These are phyloP conservation scores for Coix lacrymajobi DNA, from an alignment of 176 grass and related monocot genomes.

Conservation along the genomic window DNA sequence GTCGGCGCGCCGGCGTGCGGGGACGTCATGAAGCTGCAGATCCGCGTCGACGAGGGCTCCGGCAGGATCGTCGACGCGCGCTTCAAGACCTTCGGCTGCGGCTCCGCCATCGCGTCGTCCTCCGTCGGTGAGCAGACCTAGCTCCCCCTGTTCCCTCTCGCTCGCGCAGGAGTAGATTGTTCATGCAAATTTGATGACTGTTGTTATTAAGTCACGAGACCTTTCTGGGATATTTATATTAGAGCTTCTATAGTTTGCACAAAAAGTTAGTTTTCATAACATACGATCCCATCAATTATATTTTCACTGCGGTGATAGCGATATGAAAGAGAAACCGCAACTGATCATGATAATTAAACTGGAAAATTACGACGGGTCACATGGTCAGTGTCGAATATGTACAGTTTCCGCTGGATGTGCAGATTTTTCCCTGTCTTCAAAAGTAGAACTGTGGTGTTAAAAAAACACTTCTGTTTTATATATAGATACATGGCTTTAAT, in stretches of 20 bases:
- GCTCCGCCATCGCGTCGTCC: slow-evolving; percentile 88
- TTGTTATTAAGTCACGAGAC: not conserved
- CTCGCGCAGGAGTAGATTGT: not conserved
- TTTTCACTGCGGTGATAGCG: not conserved
- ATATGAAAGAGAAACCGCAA: not conserved
- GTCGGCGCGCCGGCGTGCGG: slow-evolving; percentile 92
- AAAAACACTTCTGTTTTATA: too few relatives aligned
- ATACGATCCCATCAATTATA: not conserved
- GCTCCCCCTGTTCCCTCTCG: not conserved
- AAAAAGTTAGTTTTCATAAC: too few relatives aligned
- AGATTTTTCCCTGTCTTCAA: not conserved
- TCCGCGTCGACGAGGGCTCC: slow-evolving; percentile 63
- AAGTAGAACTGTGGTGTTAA: not conserved
- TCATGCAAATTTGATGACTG: not conserved
- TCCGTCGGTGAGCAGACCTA: slow-evolving; percentile 59
- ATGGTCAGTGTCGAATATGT: too few relatives aligned
- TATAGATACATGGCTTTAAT: too few relatives aligned
- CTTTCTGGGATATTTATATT: too few relatives aligned
- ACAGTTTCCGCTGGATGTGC: too few relatives aligned
- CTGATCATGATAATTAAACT: not conserved
- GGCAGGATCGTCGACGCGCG: slow-evolving; percentile 81
- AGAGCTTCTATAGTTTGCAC: too few relatives aligned
- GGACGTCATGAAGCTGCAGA: slow-evolving; percentile 98
- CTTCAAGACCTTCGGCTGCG: slow-evolving; percentile 96
- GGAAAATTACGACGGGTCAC: not conserved